Evolutionary conservation across 192 early-diverging fungal species (phyloP).

Genomic region (Linnemannia exigua): DNA sequence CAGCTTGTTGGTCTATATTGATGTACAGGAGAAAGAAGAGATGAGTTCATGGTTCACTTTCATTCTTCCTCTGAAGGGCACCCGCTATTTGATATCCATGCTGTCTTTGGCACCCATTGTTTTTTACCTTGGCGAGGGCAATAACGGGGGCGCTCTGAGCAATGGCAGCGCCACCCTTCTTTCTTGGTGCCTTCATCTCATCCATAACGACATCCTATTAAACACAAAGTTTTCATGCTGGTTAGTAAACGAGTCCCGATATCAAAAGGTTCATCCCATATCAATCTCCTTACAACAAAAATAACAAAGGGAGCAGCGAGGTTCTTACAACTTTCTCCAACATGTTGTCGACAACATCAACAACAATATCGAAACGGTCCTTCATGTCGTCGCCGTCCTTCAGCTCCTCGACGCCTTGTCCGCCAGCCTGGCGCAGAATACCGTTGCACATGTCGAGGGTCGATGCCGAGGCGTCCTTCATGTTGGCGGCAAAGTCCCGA

Average conservation of each 20-base stretch:
- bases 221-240: not conserved
- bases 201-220: conserved; percentile 83
- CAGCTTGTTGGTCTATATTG: conserved; percentile 41
- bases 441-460: conserved; percentile 46
- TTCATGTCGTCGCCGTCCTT: conserved; percentile 76
- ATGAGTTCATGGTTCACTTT: not conserved
- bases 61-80: not conserved
- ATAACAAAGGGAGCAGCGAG: not conserved
- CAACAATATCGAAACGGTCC: conserved; percentile 73
- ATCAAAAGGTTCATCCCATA: not conserved
- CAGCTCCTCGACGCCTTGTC: conserved; percentile 20
- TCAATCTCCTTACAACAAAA: not conserved
- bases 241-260: not conserved
- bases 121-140: conserved; percentile 50
- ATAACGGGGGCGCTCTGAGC: conserved; percentile 64
- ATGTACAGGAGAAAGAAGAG: not conserved
- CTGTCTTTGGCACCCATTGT: not conserved
- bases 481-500: conserved; percentile 63
- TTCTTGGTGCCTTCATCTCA: conserved; percentile 68
- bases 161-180: conserved; percentile 49
- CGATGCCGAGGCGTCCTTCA: conserved; percentile 36
- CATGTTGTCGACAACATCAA: conserved; percentile 85
- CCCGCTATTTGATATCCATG: not conserved
- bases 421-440: conserved; percentile 49
- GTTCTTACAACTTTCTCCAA: conserved; percentile 82